Evolutionary conservation across 345 rosid genomes (phyloP).

Genomic region (Garcia nutans): DNA sequence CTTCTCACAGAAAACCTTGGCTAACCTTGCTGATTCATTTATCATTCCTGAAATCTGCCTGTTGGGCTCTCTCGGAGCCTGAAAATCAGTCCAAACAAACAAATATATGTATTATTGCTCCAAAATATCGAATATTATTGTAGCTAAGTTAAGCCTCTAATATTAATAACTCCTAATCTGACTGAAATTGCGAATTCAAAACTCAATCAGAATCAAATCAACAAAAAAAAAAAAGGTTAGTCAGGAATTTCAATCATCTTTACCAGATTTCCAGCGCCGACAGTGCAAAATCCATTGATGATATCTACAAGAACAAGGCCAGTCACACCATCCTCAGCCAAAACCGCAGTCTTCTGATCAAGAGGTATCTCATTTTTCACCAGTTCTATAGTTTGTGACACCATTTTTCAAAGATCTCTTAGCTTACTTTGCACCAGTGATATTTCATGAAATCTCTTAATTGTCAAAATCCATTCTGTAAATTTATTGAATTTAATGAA

Average conservation of each 20-base stretch:
- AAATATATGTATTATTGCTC: no score
- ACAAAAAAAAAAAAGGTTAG: no score
- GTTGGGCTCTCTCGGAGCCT: constrained; percentile 69
- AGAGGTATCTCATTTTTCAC: constrained; percentile 63
- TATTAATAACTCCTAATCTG: no score
- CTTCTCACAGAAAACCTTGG: constrained; percentile 53
- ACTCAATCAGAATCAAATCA: no score
- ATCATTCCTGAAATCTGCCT: constrained; percentile 73
- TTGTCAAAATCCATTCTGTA: no score
- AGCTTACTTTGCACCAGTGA: not conserved
- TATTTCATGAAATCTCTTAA: no score
- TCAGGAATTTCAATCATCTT: not conserved
- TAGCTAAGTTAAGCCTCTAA: no score
- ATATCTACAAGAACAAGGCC: constrained; percentile 82
- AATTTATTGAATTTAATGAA: no score
- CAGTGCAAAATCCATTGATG: constrained; percentile 80
- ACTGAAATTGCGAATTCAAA: no score
- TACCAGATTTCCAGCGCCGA: constrained; percentile 83
- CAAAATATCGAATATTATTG: no score
- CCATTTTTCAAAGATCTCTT: constrained; percentile 23
- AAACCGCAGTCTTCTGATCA: constrained; percentile 41
- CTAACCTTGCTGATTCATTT: constrained; percentile 56
- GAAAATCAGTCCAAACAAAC: not conserved
- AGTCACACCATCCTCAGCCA: constrained; percentile 43
- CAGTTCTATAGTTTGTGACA: constrained; percentile 33